Evolutionary conservation across 257 asterid genomes (phyloP), one percentile per base, ranked within the genome.

Genomic region (Voacanga thouarsii): DNA sequence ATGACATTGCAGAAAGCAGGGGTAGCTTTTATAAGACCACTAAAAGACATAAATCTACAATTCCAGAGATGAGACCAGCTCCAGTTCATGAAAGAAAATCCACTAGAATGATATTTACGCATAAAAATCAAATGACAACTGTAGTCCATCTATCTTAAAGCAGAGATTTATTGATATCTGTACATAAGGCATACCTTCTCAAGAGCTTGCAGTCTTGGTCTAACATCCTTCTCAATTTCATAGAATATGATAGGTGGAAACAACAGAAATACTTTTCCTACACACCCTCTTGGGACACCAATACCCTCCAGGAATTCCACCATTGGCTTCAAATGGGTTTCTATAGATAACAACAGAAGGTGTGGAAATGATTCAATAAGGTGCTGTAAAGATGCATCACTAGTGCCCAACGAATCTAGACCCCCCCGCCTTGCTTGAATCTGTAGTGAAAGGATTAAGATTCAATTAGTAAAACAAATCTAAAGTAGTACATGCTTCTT

Each of bases 361-460:
- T 88, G 90, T 50, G 99, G 99, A 83, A 93, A 95, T 65, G 99
- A 89, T 87, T 93, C 98, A 45, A 95, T 82, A 60, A 93, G 97
- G 82, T 81, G 81, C 57, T 89, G 89, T 77, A 95, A 87, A 74
- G 97, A 86, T 75, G 96, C 85, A 76, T 80, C 81, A 78, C 84
- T 86, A 16, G 87, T 83, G 80, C 90, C 92, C 87, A 95, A 82
- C 77, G 82, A 83, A 78, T 85, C 83, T 83, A 95, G 81, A 77
- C 99, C 99, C 82, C 98, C 98, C 61, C 99, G 98, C 88, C 93
- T 88, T 69, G 99, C 99, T 84, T 93, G 94, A 74, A 95, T 86
- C 99, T 95, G 78, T 76, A 74, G 21, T 28, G 45, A n/a, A 50
- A 75, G 66, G 68, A 73, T 21, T 30, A 47, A 26, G 45, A 23